Base-by-base conservation (phyloP, 768 basidiomycete genomes). In the Lentinula lateritia region DNA sequence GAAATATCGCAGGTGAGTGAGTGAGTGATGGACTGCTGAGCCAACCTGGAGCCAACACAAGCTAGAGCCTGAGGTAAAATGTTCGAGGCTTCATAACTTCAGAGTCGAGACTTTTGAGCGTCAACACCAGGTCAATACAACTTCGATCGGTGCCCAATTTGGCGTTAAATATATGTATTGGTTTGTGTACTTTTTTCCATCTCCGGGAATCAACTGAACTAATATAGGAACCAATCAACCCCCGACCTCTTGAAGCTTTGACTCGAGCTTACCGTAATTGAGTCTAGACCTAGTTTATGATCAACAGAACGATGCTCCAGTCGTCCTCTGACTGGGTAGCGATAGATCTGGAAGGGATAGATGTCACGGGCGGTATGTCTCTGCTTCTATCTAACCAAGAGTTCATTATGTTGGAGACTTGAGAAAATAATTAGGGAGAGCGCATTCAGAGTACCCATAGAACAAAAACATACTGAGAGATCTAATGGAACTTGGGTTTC, bases 261-360 rank as follows among this genome's bases (percentile, higher is more conserved):
- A n/a, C 42, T 41, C 39, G 15, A 41, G 13, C 15, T 7, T 15
- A n/a, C 42, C 15, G 16, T 6, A 16, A 43, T 43, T 6, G 4
- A 0, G 42, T 7, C 46, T n/a, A 48, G n/a, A 34, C 34, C 28
- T 52, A 56, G 38, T 56, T 42, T 56, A 83, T 62, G 57, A 85
- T 75, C 68, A 80, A 82, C 61, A 87, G 66, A 18, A 80, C 84
- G 68, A 78, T 78, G 68, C 86, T 81, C 85, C 86, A 89, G 58
- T 78, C 71, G 61, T 82, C 75, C 34, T 62, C 64, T 1, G 68
- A 65, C 15, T 63, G 62, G 38, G 78, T 80, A 5, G 83, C 76
- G 50, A 89, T 80, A 50, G 66, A 67, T 39, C 77, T 73, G 66
- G 83, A 86, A 2, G 87, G 84, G 54, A 89, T 76, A 23, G 70